These are phyloP conservation scores for Termitomyces sp. DNA, from an alignment of 768 basidiomycete species.

Conservation along the genomic window DNA sequence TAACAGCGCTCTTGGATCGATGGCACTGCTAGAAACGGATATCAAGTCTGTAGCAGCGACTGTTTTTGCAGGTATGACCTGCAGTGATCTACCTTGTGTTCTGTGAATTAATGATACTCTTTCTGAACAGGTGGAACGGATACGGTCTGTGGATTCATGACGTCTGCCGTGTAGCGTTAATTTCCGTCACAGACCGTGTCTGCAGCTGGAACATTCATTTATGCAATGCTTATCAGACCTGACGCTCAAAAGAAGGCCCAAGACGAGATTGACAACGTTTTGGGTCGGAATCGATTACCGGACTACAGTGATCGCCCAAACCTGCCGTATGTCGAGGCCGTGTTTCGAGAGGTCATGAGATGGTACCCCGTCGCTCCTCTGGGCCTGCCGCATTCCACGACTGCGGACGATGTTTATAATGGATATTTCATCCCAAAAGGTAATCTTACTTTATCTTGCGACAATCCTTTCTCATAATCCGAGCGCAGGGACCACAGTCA, in stretches of 20 bases:
- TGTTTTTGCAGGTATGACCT: constrained; percentile 7
- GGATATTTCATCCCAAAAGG: constrained; percentile 10
- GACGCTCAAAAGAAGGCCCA: no score
- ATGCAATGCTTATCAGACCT: constrained; percentile 17
- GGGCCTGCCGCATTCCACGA: constrained; percentile 1
- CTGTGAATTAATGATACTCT: neutral
- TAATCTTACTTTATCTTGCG: neutral
- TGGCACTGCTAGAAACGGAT: constrained; percentile 2
- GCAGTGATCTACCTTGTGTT: neutral
- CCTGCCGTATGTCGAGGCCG: constrained; percentile 27
- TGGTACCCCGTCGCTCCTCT: constrained; percentile 19
- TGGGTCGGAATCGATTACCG: constrained; percentile 33
- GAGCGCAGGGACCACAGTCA: neutral
- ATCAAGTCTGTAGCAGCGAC: constrained; percentile 11
- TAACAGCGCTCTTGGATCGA: neutral
- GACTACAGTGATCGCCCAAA: constrained; percentile 1
- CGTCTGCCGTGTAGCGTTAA: neutral
- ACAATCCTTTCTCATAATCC: neutral
- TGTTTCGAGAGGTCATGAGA: constrained; percentile 32
- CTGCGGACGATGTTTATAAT: constrained; percentile 8
- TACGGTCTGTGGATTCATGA: constrained; percentile 1
- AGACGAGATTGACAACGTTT: constrained; percentile 18
- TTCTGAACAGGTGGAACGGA: constrained; percentile 8
- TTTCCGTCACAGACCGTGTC: constrained; percentile 2
- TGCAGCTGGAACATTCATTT: constrained; percentile 13